Base-by-base conservation (phyloP, 2,329 filamentous ascomycete species). In the Stagonosporopsis chrysanthemi region DNA sequence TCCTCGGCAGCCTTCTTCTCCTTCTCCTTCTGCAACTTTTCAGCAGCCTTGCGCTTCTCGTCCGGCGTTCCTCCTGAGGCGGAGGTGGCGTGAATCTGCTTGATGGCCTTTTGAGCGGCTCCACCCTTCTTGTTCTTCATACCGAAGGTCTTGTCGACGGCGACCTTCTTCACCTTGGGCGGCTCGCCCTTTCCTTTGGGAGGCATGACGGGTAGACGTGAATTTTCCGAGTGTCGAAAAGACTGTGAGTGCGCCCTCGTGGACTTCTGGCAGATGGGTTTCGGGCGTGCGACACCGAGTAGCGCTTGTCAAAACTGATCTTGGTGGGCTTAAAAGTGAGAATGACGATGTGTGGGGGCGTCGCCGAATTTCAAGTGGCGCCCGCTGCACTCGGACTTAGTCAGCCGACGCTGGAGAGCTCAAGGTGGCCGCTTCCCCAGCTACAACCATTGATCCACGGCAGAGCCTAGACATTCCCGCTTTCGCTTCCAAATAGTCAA, bases 81-180 rank as follows among this genome's bases (percentile, higher is more conserved):
- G 54, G 85, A 84, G 66, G 89, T 87, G 49, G 88, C 85, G 70
- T 68, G 65, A 76, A 99, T 86, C 71, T 92, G 90, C 57, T 90
- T 89, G 75, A 99, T 98, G 68, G 93, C 87, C 79, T 88, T 96
- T 80, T 98, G 91, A 52, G 92, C 94, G 49, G 87, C 88, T 55
- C 87, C 90, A 67, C 95, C 95, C 84, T 97, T 99, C 83, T 99
- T 99, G 76, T 99, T 99, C 82, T 99, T 99, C 95, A 99, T 98
- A 70, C 95, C 95, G 84, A 99, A 99, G 45, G 95, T 97, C 82
- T 94, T 95, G 83, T 99, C 95, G 62, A 95, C 92, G 63, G 92
- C 90, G 41, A 83, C 72, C 80, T 92, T 92, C 68, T 76, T 75
- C 66, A 78, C 77, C 71, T 81, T 80, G 55, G 80, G 79, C 63